Base-by-base conservation (phyloP, 495 filamentous ascomycete genomes). In the Penicillium goetzii region DNA sequence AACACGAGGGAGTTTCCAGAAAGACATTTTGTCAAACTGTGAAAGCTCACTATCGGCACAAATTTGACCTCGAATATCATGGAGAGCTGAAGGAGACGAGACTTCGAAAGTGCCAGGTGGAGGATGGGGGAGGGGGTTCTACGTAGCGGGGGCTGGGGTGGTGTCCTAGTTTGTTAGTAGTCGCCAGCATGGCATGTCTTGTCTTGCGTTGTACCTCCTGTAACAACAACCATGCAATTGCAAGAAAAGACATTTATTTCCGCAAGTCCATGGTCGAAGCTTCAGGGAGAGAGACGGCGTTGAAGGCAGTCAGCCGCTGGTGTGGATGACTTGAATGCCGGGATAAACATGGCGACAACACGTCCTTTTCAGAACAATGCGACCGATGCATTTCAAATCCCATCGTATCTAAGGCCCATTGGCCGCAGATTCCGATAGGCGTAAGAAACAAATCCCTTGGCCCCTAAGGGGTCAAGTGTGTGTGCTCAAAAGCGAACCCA, bases 401-500 rank as follows among this genome's bases (percentile, higher is more conserved):
- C 36, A 30, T 14, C 34, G 45, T 17, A 56, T 33, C 57, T 21
- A 14, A 32, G 23, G 15, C 9, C 11, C 28, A 6, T 30, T 25
- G 34, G 19, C 36, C 26, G 47, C 19, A 43, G 40, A 40, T 60
- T 52, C 34, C 38, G 12, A 45, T 30, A 30, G 26, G 36, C 40
- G 41, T 9, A 45, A 50, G 11, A 43, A 57, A n/a, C 36, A 53
- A 33, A 49, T 45, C 50, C 53, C 30, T 21, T 36, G 49, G 56
- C 10, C 41, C 45, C 15, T n/a, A 33, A 61, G 60, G 53, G 62
- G 33, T 15, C 0, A 21, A 38, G 60, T 80, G 76, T 82, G 62
- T 82, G 62, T 72, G 77, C 80, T 81, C 77, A 76, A 81, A 77
- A 82, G 80, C 80, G 80, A 82, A 82, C 80, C 80, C 75, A 70